A percentile compares a stretch with the other conserved stretches of the same genome.
Evolutionary conservation across 192 early-diverging fungal genomes (phyloP).

Genomic region (Gonapodya sp.): DNA sequence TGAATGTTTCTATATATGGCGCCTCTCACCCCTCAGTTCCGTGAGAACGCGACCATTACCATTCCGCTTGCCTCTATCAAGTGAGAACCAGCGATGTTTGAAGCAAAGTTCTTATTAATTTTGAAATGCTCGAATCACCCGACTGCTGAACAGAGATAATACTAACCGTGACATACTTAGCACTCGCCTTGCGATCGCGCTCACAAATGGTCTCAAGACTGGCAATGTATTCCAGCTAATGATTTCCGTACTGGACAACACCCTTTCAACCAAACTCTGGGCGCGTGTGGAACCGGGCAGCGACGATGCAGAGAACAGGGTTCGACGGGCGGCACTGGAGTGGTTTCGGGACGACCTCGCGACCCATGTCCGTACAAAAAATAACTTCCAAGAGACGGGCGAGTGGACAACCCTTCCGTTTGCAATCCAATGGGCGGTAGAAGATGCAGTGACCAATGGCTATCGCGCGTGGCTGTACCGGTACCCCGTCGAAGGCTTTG

Average conservation of each 20-base stretch:
- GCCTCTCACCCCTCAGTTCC: too few relatives aligned
- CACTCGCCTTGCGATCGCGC: neutral
- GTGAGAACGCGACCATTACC: neutral
- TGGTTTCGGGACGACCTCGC: neutral
- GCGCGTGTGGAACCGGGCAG: neutral
- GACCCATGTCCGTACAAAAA: neutral
- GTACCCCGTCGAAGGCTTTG: neutral
- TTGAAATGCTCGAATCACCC: too few relatives aligned
- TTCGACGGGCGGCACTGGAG: neutral
- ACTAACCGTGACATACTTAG: neutral
- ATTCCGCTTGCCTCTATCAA: neutral
- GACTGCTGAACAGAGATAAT: neutral
- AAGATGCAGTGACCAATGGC: neutral
- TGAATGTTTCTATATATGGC: too few relatives aligned
- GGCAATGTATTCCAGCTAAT: neutral
- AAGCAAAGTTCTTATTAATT: too few relatives aligned
- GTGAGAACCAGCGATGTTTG: too few relatives aligned
- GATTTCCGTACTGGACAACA: neutral
- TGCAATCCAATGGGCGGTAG: neutral
- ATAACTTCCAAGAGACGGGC: neutral
- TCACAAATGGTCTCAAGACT: neutral
- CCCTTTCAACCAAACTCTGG: neutral
- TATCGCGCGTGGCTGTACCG: neutral
- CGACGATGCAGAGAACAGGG: neutral
- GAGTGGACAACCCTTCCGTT: neutral